Evolutionary conservation across 2,329 filamentous ascomycete species (phyloP).

Genomic region (Aureobasidium sp.): DNA sequence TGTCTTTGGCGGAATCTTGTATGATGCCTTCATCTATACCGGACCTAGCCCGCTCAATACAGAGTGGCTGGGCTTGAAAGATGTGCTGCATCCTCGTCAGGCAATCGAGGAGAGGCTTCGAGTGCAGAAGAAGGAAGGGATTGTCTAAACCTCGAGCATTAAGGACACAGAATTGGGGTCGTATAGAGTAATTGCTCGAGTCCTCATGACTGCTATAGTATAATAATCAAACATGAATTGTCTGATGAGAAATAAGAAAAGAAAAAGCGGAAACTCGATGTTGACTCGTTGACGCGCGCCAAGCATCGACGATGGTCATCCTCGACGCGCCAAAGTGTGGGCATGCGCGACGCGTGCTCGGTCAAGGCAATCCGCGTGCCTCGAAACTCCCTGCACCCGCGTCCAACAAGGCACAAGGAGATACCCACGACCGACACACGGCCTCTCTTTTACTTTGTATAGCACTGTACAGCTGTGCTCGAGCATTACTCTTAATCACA

Average conservation of each 20-base stretch:
- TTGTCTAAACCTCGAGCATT: conserved; percentile 17
- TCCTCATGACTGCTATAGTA: background rate
- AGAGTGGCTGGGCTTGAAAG: conserved; percentile 36
- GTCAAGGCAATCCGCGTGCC: background rate
- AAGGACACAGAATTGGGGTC: background rate
- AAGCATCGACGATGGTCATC: conserved; percentile 1
- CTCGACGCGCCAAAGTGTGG: conserved; percentile 3
- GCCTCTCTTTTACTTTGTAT: background rate
- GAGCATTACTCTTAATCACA: background rate
- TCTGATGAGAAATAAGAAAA: background rate
- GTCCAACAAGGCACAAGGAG: background rate
- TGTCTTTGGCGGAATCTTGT: conserved; percentile 55
- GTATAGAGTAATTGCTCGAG: background rate
- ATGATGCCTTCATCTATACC: conserved; percentile 59
- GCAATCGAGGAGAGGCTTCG: conserved; percentile 18
- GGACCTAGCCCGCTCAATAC: conserved; percentile 55
- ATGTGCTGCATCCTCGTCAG: conserved; percentile 19
- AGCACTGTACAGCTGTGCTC: background rate
- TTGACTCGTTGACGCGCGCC: background rate
- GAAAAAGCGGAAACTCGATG: background rate
- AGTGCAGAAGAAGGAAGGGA: conserved; percentile 22
- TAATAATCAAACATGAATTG: background rate
- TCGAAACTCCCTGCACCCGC: conserved; percentile 1
- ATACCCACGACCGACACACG: background rate
- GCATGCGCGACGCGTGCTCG: conserved; percentile 5